Base-by-base conservation (phyloP, 495 filamentous ascomycete species). In the Daldinia loculata region DNA sequence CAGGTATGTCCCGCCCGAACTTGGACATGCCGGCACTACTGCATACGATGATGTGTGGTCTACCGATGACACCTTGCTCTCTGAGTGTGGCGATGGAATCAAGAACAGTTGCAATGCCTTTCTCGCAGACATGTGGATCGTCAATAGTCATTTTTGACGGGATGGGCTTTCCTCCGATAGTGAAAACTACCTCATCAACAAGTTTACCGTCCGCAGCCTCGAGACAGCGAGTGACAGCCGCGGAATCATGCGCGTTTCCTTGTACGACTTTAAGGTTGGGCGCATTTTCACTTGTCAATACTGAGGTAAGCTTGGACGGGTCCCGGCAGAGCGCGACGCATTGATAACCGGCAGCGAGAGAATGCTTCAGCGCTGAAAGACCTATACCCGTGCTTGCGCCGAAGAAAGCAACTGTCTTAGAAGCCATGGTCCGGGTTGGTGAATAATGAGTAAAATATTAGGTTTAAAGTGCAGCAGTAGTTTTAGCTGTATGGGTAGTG, bases 61-160 rank as follows among this genome's bases (percentile, higher is more conserved):
- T 76, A 63, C 74, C 69, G 22, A 43, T 63, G 29, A 56, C 32
- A 0, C 66, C 61, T 43, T 53, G 17, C 7, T 22, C n/a, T 51
- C 71, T 76, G 26, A 75, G 77, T 8, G 38, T 30, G 0, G 56
- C 9, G 15, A 88, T 69, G 0, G 88, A 84, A 0, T 65, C 50
- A 6, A 90, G 76, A 12, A 91, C 70, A 6, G 79, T 76, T 0
- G 61, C 39, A 3, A 86, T 84, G 38, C 80, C 85, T 26, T 81
- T 79, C 51, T 84, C 77, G 77, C 90, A 91, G 55, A 90, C 80
- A n/a, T 80, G 72, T 0, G 88, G 84, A 75, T 91, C 87, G 63
- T 84, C 80, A 26, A 88, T 70, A 1, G 73, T 51, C 76, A 80
- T 67, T 45, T 67, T 74, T 0, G 48, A 39, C 22, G 63, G 22